Base-by-base conservation (phyloP, 106 monocot species). In the Apostasia shenzhenica region DNA sequence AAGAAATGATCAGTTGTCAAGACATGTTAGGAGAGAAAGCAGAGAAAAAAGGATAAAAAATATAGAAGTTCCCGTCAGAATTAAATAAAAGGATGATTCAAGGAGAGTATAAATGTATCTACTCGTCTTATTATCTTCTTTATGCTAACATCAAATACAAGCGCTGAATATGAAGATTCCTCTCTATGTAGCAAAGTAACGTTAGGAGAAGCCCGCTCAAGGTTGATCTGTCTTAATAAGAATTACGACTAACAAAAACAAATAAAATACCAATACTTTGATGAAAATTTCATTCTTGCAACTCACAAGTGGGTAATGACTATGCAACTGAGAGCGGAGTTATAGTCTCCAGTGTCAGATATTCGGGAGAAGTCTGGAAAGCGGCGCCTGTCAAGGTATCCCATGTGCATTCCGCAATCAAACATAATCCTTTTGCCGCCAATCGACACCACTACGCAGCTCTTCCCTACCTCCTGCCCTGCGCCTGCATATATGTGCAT, bases 351-450 rank as follows among this genome's bases (percentile, higher is more conserved):
- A 13, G 69, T 59, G 5, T 67, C 71, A 54, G 81, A 72, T 53
- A 92, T 85, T 77, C 68, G 89, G n/a, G 92, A 86, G 83, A 99
- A 99, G 58, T 99, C 89, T 0, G 97, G 97, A 73, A 81, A 99
- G 9, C 82, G 65, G 10, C 79, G 89, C 72, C 73, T 54, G 42
- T 92, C 97, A 11, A 62, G 67, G 79, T 81, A 73, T 5, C 92
- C 92, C 97, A 99, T 99, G 83, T 99, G 97, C 97, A 99, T 99
- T 1, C 97, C 97, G 50, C 97, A 99, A 69, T 99, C 97, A 68
- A 99, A 99, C 97, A 99, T 99, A 55, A 99, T 92, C 58, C 75
- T 73, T 75, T 87, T 99, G 4, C 85, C 97, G 0, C 85, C 87
- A 42, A 92, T 74, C n/a, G 75, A 81, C 10, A 79, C 89, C 71